Evolutionary conservation across 78 protist species (phyloP).

Genomic region (Dictyostelium intermedium): DNA sequence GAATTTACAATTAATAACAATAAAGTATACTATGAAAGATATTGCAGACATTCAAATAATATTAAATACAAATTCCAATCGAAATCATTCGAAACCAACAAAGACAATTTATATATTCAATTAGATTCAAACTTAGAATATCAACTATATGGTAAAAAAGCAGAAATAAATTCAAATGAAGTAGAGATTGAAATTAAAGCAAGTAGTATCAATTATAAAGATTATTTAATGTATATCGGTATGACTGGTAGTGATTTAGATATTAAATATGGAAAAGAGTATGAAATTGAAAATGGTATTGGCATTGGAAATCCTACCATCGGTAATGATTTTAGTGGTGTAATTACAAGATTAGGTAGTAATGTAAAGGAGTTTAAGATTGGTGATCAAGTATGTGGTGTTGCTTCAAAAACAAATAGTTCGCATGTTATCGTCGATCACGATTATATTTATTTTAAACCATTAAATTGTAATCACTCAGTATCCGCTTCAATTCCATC

Average conservation of each 20-base stretch:
- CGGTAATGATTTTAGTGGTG: conserved; percentile 1
- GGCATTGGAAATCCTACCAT: background rate
- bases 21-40: background rate
- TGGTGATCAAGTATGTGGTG: conserved; percentile 20
- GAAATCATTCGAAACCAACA: background rate
- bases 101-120: background rate
- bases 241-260: background rate
- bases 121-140: background rate
- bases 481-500: background rate
- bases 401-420: background rate
- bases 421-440: background rate
- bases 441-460: background rate
- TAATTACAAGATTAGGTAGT: background rate
- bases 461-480: background rate
- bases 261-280: background rate
- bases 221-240: conserved; percentile 26
- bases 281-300: background rate
- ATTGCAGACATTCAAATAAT: background rate
- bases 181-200: conserved; percentile 40
- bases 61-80: background rate
- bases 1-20: background rate
- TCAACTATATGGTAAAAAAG: background rate
- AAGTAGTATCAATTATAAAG: conserved; percentile 45
- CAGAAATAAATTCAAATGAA: background rate
- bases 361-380: background rate